Conservation (phyloP, 305 asterid species). For the Ilex paraguariensis region DNA sequence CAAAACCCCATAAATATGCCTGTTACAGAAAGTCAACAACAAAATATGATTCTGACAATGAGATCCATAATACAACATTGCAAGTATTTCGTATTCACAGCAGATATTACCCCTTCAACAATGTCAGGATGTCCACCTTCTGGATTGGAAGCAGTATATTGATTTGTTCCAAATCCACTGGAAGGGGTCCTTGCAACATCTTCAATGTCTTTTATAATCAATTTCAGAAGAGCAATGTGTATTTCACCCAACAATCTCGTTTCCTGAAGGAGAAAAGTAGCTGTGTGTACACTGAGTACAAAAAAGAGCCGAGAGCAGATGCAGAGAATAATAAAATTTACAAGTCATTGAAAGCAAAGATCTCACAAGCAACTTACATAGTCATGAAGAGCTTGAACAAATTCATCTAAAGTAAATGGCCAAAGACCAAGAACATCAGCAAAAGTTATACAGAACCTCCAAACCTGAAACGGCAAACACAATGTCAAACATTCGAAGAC, state of each 20-base stretch:
- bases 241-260: constrained; percentile 88
- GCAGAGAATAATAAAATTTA: not conserved
- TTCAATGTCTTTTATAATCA: constrained; percentile 90
- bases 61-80: constrained; percentile 9
- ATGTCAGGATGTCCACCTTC: constrained; percentile 99
- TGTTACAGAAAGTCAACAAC: constrained; percentile 28
- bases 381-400: constrained; percentile 92
- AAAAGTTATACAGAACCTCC: constrained; percentile 94
- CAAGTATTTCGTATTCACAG: constrained; percentile 10
- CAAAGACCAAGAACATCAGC: constrained; percentile 96
- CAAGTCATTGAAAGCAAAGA: constrained; percentile 11
- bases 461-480: constrained; percentile 56
- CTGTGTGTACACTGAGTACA: constrained; percentile 1
- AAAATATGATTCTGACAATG: constrained; percentile 14
- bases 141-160: constrained; percentile 84
- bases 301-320: constrained; percentile 4
- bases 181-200: constrained; percentile 94
- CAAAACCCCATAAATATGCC: constrained; percentile 98
- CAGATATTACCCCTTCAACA: constrained; percentile 89
- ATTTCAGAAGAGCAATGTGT: constrained; percentile 68
- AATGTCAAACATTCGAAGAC: constrained; percentile 10
- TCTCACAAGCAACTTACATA: constrained; percentile 54
- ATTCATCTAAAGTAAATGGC: constrained; percentile 98
- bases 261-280: constrained; percentile 47
- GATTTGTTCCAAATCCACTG: constrained; percentile 99